Conservation (phyloP, 177 flowering plant genomes). For the Tripterygium wilfordii region DNA sequence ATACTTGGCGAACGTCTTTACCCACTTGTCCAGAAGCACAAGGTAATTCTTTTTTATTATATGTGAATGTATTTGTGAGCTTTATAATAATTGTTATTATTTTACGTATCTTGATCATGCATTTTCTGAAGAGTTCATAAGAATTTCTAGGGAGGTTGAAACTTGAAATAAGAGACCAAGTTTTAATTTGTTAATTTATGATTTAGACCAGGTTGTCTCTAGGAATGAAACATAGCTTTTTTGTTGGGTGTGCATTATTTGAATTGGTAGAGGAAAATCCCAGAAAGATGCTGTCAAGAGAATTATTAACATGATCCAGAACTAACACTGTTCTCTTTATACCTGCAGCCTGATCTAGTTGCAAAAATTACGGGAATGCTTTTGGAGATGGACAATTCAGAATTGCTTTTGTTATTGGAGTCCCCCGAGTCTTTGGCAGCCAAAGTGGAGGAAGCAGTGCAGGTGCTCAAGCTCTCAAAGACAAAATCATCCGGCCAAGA, state of each 20-base stretch:
- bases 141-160: too few species aligned
- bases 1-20: conserved; percentile 81
- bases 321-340: too few species aligned
- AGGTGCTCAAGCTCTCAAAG: conserved; percentile 68
- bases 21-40: conserved; percentile 59
- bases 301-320: too few species aligned
- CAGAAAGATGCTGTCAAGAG: too few species aligned
- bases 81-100: not conserved
- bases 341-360: conserved; percentile 65
- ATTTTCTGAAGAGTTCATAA: not conserved
- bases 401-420: conserved; percentile 64
- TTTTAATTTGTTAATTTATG: too few species aligned
- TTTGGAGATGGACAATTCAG: conserved; percentile 88
- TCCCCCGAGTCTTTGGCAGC: conserved; percentile 68
- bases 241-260: too few species aligned
- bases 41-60: conserved; percentile 49
- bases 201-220: too few species aligned
- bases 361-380: conserved; percentile 93
- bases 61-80: not conserved
- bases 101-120: too few species aligned
- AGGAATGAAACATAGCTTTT: too few species aligned
- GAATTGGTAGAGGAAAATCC: too few species aligned
- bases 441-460: conserved; percentile 78
- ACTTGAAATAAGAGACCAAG: too few species aligned
- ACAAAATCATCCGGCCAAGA: conserved; percentile 41